These are phyloP conservation scores for Stereocaulon alpinum DNA, from an alignment of 495 filamentous ascomycete genomes.

Conservation along the genomic window DNA sequence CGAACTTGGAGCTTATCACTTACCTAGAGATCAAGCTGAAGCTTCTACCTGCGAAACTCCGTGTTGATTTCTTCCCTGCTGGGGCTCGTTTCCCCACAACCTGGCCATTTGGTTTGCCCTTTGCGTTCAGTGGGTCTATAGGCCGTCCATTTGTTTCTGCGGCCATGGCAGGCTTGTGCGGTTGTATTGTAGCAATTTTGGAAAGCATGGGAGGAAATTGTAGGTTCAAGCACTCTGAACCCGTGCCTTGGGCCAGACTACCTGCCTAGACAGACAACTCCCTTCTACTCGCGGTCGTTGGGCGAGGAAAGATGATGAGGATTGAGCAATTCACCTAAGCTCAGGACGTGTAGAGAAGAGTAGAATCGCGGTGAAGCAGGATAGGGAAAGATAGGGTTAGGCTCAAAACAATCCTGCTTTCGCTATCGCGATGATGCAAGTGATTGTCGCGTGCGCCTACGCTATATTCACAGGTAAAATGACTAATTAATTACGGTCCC, in stretches of 20 bases:
- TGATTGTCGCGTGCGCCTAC: neutral
- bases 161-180: conserved; percentile 18
- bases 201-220: neutral
- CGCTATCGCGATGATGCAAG: conserved; percentile 9
- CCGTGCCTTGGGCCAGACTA: neutral
- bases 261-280: neutral
- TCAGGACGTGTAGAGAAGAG: neutral
- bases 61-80: neutral
- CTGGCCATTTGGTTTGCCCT: conserved; percentile 19
- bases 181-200: conserved; percentile 4
- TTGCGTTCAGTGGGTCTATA: conserved; percentile 11
- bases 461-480: neutral
- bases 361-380: neutral
- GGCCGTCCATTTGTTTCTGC: conserved; percentile 20
- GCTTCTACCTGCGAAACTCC: conserved; percentile 33
- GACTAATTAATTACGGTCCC: neutral
- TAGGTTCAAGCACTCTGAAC: neutral
- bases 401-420: conserved; percentile 8
- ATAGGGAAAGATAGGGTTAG: neutral
- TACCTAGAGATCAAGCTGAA: conserved; percentile 56
- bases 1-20: conserved; percentile 15
- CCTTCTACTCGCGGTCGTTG: neutral
- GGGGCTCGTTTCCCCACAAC: conserved; percentile 3
- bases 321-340: neutral
- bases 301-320: neutral